Conservation (phyloP, 192 early-diverging fungal genomes). For the Coemansia sp. region DNA sequence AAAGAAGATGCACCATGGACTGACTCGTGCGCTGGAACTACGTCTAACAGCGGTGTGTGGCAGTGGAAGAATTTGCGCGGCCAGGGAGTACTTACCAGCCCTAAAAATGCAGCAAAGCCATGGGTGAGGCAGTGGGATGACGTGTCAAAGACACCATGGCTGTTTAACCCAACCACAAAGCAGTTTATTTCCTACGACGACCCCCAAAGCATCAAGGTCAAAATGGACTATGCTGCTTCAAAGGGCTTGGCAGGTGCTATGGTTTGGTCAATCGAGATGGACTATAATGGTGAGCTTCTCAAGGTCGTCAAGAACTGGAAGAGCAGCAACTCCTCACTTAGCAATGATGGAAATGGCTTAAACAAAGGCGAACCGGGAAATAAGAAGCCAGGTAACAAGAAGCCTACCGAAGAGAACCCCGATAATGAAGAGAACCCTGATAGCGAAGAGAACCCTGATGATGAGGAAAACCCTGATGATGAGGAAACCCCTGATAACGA, state of each 20-base stretch:
- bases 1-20: conserved; percentile 50
- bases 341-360: no score
- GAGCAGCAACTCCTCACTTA: not conserved
- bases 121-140: conserved; percentile 64
- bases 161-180: conserved; percentile 58
- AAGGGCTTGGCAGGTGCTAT: conserved; percentile 60
- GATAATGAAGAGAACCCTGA: no score
- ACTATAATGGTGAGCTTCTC: conserved; percentile 59
- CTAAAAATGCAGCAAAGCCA: conserved; percentile 21
- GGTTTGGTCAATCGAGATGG: conserved; percentile 66
- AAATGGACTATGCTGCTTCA: conserved; percentile 56
- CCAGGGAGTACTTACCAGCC: conserved; percentile 36
- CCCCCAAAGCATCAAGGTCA: conserved; percentile 54
- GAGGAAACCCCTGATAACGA: no score
- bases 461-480: no score
- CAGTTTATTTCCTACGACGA: conserved; percentile 69
- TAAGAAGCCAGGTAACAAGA: no score
- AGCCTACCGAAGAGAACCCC: no score
- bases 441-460: no score
- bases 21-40: conserved; percentile 46
- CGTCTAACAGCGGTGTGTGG: conserved; percentile 60
- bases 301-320: conserved; percentile 4
- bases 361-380: no score
- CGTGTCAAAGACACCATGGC: conserved; percentile 61
- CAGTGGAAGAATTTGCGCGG: conserved; percentile 58